Evolutionary conservation across 2,329 filamentous ascomycete genomes (phyloP), one percentile per base, ranked within the genome.

Genomic region (Cadophora malorum): DNA sequence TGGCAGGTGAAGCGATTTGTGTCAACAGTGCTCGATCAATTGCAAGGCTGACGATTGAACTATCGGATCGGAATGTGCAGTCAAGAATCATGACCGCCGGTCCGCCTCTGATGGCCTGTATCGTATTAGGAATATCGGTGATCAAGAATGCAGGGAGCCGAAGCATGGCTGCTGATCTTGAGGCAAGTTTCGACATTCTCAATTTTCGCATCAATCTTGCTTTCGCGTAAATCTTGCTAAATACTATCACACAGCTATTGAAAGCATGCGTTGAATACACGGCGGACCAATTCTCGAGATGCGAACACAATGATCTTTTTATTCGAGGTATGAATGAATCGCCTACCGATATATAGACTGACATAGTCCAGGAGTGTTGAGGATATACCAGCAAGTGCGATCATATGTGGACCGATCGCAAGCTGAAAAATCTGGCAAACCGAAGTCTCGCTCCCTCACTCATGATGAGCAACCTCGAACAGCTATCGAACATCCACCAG

Each of bases 1-100:
- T 47, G 31, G 41, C 23, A 28, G 60, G 60, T 1, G 60, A 63
- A 16, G 41, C 60, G 12, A 63, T 63, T n/a, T 63, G 60, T 31
- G 60, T 63, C 5, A 63, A 21, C 25, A 63, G 60, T 33, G 60
- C 60, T 12, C 19, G 60, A 31, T 63, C 60, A 49, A 63, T 63
- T 21, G 60, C 60, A 25, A 49, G 41, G 28, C 14, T 63, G 47
- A 28, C 23, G 7, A 63, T 63, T 49, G 60, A 63, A 50, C 60
- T 63, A 9, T 63, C 60, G 16, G 60, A 63, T 47, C 60, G 60
- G 7, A 63, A 63, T 25, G 47, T 63, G 21, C 35, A 63, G 23
- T 63, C 60, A 35, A 41, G 60, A 49, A 45, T 63, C 16, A 33
- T 50, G 28, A 63, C 38, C 9, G 60, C 60, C 33, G 60, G 60